A percentile compares a stretch with the other conserved stretches of the same genome.
Conservation (phyloP, 768 basidiomycete genomes). For the Royoungia palumana region DNA sequence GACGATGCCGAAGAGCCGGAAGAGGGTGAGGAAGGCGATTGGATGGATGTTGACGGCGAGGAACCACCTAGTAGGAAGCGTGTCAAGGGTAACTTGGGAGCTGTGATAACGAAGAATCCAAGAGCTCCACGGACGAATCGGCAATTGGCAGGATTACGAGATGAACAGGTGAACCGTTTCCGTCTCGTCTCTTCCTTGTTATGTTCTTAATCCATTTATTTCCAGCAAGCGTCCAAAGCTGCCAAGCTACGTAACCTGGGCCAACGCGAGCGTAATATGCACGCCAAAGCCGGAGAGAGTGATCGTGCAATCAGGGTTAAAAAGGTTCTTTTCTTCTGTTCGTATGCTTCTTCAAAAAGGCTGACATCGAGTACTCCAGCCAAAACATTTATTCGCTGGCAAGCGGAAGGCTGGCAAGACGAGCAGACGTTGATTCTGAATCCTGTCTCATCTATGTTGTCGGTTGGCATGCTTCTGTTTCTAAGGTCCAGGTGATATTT, state of each 20-base stretch:
- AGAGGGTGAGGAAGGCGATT: constrained; percentile 44
- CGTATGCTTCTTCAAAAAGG: neutral
- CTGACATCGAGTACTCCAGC: constrained; percentile 42
- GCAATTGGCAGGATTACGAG: constrained; percentile 74
- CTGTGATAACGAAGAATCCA: constrained; percentile 45
- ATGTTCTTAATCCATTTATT: neutral
- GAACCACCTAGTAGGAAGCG: constrained; percentile 54
- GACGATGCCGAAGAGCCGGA: constrained; percentile 39
- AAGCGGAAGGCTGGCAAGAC: constrained; percentile 87
- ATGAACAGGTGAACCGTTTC: constrained; percentile 48
- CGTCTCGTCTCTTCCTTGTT: neutral
- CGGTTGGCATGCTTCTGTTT: neutral
- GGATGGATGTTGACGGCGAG: constrained; percentile 55
- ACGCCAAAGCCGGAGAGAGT: constrained; percentile 87
- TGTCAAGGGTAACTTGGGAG: constrained; percentile 59
- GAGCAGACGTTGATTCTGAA: constrained; percentile 58
- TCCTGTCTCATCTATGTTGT: constrained; percentile 3
- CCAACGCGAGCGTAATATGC: constrained; percentile 82
- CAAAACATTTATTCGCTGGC: constrained; percentile 82
- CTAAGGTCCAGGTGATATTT: neutral
- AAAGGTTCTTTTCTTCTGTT: constrained; percentile 58
- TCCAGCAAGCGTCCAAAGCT: constrained; percentile 76
- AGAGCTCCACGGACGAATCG: constrained; percentile 69
- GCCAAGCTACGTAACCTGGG: constrained; percentile 80
- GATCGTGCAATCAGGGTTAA: constrained; percentile 79